A percentile compares a stretch with the other conserved stretches of the same genome.
These are phyloP conservation scores for Solanum appendiculatum DNA, from an alignment of 257 asterid genomes.

Conservation along the genomic window DNA sequence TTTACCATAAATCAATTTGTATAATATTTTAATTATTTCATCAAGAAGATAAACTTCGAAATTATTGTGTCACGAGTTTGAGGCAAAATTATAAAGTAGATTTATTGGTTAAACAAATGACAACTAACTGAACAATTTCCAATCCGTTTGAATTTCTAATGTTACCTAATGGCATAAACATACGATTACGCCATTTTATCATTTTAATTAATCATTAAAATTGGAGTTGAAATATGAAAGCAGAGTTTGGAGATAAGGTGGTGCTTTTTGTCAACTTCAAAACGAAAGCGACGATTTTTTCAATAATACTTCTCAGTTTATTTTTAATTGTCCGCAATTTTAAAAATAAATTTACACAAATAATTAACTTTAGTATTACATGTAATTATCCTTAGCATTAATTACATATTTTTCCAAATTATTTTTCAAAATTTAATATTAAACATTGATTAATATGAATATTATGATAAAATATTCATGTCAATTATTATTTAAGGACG, in stretches of 20 bases:
- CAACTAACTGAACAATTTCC: slow-evolving; percentile 40
- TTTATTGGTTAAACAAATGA: slow-evolving; percentile 51
- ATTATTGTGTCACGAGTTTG: not conserved
- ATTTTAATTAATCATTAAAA: not conserved
- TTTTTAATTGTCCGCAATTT: fast-evolving
- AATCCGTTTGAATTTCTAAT: not conserved
- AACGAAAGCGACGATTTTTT: not conserved
- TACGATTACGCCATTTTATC: not conserved
- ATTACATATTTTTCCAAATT: no score
- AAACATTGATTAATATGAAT: no score
- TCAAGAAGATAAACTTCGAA: not conserved
- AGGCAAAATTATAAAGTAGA: slow-evolving; percentile 10
- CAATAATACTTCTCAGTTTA: not conserved
- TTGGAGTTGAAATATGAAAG: not conserved
- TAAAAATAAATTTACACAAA: no score
- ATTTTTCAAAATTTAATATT: no score
- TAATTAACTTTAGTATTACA: no score
- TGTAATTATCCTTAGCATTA: no score
- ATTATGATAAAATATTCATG: not conserved
- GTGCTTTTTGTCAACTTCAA: not conserved
- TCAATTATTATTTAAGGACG: no score
- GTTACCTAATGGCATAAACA: not conserved
- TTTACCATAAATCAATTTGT: not conserved
- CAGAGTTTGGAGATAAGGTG: not conserved
- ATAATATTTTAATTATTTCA: not conserved